phyloP scores from a whole-genome alignment of 2,329 filamentous ascomycete genomes.

The Fusarium robinianum region DNA sequence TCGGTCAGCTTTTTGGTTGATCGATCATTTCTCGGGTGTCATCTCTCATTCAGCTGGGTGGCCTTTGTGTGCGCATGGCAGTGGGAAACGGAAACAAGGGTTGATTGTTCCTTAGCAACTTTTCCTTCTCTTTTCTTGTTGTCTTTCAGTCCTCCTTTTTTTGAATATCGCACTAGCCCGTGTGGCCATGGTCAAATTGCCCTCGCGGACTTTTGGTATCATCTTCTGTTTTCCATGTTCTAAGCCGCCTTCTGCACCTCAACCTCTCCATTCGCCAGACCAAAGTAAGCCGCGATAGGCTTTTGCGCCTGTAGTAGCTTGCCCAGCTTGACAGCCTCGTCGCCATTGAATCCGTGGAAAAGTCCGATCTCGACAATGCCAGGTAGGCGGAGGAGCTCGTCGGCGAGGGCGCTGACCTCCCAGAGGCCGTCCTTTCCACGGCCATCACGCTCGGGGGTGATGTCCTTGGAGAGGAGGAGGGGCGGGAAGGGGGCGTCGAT shows the following conservation, averaged over 20 bases:
- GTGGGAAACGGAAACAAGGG: conserved; percentile 10
- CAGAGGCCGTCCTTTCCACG: conserved; percentile 64
- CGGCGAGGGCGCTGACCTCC: conserved; percentile 77
- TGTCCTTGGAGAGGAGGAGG: conserved; percentile 66
- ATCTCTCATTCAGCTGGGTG: too few species aligned
- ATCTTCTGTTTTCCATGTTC: not conserved
- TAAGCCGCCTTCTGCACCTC: conserved; percentile 40
- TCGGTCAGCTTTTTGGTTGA: conserved; percentile 18
- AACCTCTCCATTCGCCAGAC: conserved; percentile 76
- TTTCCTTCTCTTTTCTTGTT: not conserved
- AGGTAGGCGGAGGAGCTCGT: conserved; percentile 76
- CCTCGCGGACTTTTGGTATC: not conserved
- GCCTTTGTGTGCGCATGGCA: conserved; percentile 4
- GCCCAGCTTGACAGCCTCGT: conserved; percentile 59
- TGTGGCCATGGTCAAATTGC: not conserved
- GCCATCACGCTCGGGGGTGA: conserved; percentile 54
- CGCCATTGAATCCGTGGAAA: conserved; percentile 81
- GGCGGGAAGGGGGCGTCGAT: conserved; percentile 88
- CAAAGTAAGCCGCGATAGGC: conserved; percentile 93
- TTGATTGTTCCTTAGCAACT: not conserved
- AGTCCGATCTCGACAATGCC: conserved; percentile 92
- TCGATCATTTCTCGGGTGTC: conserved; percentile 15
- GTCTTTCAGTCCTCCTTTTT: not conserved
- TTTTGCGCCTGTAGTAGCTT: conserved; percentile 77
- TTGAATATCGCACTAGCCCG: not conserved